Evolutionary conservation across 805 yeast genomes (phyloP), one percentile per base, ranked within the genome.

Genomic region (Hanseniaspora singularis): DNA sequence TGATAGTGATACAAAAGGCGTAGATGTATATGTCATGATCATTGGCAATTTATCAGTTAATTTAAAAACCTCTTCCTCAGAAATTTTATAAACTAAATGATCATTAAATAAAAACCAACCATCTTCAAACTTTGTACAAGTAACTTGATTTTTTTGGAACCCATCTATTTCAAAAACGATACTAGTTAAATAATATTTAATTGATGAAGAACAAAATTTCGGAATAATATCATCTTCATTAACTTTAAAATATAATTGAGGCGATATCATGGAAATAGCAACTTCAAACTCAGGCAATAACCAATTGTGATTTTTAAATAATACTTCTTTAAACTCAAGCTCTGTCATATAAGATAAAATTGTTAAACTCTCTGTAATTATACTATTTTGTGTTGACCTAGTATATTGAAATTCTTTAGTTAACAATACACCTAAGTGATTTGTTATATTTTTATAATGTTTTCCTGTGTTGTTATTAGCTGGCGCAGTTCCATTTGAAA

Each of bases 101-200:
- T 92, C 97, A 58, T 92, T 92, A 61, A 92, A 86, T 57, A 92
- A 61, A 56, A 71, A 76, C 98, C 98, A 92, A 26, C 60, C 60
- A 43, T 61, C 64, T 3, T 40, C 49, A 22, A 42, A 41, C n/a
- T 38, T 42, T 2, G 57, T 56, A 9, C 55, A 52, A 14, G 62
- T 65, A 3, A 76, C 64, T 51, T 71, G 70, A 2, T 76, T 75
- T 34, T 72, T 72, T 45, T 73, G 73, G 36, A 68, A 68, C n/a
- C 71, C 74, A 2, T 68, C 67, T 5, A 83, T 72, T 55, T 79
- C 80, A 34, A 84, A 82, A 18, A 82, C 83, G 54, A 71, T 79
- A 0, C 89, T 89, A 40, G 72, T 65, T 28, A 83, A 60, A 50
- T 79, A 80, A 58, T 79, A 83, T 54, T 71, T 74, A 19, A 62